Base-by-base conservation (phyloP, 768 basidiomycete species). In the Royoungia palumana region DNA sequence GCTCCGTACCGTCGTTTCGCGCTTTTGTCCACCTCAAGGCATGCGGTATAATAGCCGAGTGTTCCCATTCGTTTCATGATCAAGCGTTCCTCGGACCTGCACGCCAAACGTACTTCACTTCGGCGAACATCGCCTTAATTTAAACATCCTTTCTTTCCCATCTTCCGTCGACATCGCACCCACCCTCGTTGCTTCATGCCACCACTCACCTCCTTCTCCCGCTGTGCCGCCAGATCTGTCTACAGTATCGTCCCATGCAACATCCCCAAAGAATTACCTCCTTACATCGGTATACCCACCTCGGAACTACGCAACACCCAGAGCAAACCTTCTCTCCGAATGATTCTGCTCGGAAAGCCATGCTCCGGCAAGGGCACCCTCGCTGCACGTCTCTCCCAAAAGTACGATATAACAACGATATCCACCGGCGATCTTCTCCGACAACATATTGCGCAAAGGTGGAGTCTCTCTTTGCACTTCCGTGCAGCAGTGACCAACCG, bases 311-410 rank as follows among this genome's bases (percentile, higher is more conserved):
- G 56, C 62, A 36, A 66, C 63, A 17, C 60, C 56, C 47, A 65
- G 67, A 49, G 20, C 52, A 54, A 46, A 37, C 55, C 64, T 21
- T 45, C 40, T 28, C 50, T 78, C 51, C 66, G 78, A 35, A 78
- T 79, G 75, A 61, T 79, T 53, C 69, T 79, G 66, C 74, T 79
- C 58, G 78, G 78, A 22, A 80, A 80, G 60, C 78, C 76, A 11
- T 86, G 86, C 28, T 82, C 84, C 28, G 87, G 87, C 44, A 89
- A 94, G 71, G 92, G 92, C 28, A 94, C 92, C 6, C 74, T 93
- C 38, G 76, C 87, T 8, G 73, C 78, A 6, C 77, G 83, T 32
- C 77, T 94, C 28, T 79, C 85, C 45, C 75, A 81, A 54, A 86
- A 85, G 60, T 92, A 87, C 65, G 81, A 86, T 55, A 77, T 94